Evolutionary conservation across 768 basidiomycete genomes (phyloP).

Genomic region (Thelephora aurantiotincta): DNA sequence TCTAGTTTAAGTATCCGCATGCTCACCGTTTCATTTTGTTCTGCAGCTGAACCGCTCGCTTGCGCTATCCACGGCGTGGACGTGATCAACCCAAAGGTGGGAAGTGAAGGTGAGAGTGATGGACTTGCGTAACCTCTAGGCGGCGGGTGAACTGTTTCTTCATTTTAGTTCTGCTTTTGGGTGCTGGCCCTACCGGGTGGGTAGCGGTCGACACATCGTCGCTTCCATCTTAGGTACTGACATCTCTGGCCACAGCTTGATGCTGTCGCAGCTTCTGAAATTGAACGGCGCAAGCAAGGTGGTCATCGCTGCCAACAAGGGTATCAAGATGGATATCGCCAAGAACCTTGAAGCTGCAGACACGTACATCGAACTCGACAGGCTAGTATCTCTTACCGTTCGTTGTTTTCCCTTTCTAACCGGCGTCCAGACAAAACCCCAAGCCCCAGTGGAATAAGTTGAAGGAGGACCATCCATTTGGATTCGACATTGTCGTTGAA

Average conservation of each 20-base stretch:
- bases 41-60: slow-evolving; percentile 62
- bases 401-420: neutral
- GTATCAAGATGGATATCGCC: slow-evolving; percentile 83
- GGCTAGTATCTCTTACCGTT: slow-evolving; percentile 13
- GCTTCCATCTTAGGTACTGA: neutral
- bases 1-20: too few species aligned
- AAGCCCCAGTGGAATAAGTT: slow-evolving; percentile 69
- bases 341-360: slow-evolving; percentile 66
- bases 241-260: slow-evolving; percentile 29
- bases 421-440: slow-evolving; percentile 29
- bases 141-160: neutral
- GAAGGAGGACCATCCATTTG: slow-evolving; percentile 71
- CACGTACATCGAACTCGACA: slow-evolving; percentile 76
- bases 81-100: slow-evolving; percentile 71
- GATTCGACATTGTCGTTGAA: slow-evolving; percentile 56
- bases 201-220: neutral
- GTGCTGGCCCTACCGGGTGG: slow-evolving; percentile 70
- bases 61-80: slow-evolving; percentile 90
- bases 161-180: slow-evolving; percentile 53
- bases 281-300: slow-evolving; percentile 72
- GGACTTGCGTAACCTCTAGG: too few species aligned
- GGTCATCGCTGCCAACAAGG: slow-evolving; percentile 81
- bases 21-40: neutral
- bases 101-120: slow-evolving; percentile 33
- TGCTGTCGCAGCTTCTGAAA: slow-evolving; percentile 78